Conservation (phyloP, 2,329 filamentous ascomycete genomes). For the Amphichorda felina region DNA sequence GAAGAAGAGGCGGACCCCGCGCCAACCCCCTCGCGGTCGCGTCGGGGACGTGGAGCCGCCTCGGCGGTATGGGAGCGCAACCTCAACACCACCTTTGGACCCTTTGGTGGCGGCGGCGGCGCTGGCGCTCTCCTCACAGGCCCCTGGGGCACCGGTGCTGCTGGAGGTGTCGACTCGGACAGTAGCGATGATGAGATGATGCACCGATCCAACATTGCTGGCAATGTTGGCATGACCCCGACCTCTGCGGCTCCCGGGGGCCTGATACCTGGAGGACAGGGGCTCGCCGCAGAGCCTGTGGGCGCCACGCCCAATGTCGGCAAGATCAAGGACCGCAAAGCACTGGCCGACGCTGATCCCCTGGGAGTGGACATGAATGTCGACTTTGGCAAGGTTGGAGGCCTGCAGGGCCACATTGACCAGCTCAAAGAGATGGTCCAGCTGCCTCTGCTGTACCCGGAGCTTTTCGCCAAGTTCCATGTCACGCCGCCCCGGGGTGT, state of each 20-base stretch:
- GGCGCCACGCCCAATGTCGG: slow-evolving; percentile 66
- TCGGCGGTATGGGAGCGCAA: slow-evolving; percentile 60
- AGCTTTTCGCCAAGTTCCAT: slow-evolving; percentile 83
- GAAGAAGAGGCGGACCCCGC: slow-evolving; percentile 59
- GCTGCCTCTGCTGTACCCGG: slow-evolving; percentile 84
- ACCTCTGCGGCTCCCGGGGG: slow-evolving; percentile 35
- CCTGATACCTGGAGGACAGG: slow-evolving; percentile 27
- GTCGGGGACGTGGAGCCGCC: slow-evolving; percentile 50
- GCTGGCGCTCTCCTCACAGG: slow-evolving; percentile 60
- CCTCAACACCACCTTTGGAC: slow-evolving; percentile 81
- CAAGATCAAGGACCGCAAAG: slow-evolving; percentile 86
- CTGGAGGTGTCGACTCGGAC: slow-evolving; percentile 79
- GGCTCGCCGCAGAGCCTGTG: slow-evolving; percentile 28
- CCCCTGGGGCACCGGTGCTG: slow-evolving; percentile 61
- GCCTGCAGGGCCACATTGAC: slow-evolving; percentile 85
- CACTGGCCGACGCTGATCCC: slow-evolving; percentile 86
- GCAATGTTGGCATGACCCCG: slow-evolving; percentile 51
- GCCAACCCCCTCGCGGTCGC: slow-evolving; percentile 57
- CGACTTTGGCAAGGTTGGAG: slow-evolving; percentile 89
- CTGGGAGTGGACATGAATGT: slow-evolving; percentile 87
- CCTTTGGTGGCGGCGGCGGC: slow-evolving; percentile 79
- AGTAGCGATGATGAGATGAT: slow-evolving; percentile 89
- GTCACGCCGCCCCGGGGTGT: slow-evolving; percentile 92
- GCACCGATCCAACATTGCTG: slow-evolving; percentile 43
- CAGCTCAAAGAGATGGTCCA: slow-evolving; percentile 98